Evolutionary conservation across 108 stramenopile species (phyloP).

Genomic region (Pseudonitzschia delicatissima): DNA sequence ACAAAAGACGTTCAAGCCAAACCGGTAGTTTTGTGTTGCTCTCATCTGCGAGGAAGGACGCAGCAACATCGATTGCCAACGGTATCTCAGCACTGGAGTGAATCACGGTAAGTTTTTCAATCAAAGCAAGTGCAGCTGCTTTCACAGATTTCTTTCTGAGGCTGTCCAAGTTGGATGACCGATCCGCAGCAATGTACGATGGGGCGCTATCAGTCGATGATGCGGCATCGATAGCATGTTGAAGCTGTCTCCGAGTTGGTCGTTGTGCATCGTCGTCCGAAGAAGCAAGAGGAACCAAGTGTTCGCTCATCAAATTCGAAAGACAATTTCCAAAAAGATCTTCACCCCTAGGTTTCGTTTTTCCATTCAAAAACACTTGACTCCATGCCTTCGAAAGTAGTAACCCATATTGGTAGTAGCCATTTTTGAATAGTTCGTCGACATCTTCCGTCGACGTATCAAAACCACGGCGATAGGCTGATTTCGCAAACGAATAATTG

Average conservation of each 20-base stretch:
- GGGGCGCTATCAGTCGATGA: neutral
- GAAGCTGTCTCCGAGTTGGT: constrained; percentile 39
- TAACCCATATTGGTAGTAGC: constrained; percentile 68
- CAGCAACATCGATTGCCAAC: constrained; percentile 67
- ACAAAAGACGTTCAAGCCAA: constrained; percentile 70
- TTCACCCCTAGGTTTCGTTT: constrained; percentile 42
- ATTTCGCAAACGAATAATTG: constrained; percentile 13
- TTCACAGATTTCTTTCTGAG: neutral
- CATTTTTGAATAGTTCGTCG: constrained; percentile 54
- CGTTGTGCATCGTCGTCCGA: constrained; percentile 1
- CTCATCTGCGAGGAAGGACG: constrained; percentile 32
- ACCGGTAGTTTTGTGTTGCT: constrained; percentile 39
- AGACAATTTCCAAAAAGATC: constrained; percentile 61
- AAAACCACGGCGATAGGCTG: constrained; percentile 16
- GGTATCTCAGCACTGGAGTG: constrained; percentile 47
- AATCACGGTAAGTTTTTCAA: constrained; percentile 41
- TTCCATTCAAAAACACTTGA: constrained; percentile 21
- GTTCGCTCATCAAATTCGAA: constrained; percentile 46
- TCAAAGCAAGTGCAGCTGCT: constrained; percentile 39
- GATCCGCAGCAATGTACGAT: constrained; percentile 18
- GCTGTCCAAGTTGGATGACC: neutral
- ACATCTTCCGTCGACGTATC: constrained; percentile 29
- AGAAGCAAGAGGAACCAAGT: constrained; percentile 55
- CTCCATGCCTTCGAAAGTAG: constrained; percentile 46
- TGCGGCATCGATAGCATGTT: constrained; percentile 13